A percentile compares a stretch with the other conserved stretches of the same genome.
phyloP scores from a whole-genome alignment of 164 flowering plant species.

The Chimonanthus salicifolius region DNA sequence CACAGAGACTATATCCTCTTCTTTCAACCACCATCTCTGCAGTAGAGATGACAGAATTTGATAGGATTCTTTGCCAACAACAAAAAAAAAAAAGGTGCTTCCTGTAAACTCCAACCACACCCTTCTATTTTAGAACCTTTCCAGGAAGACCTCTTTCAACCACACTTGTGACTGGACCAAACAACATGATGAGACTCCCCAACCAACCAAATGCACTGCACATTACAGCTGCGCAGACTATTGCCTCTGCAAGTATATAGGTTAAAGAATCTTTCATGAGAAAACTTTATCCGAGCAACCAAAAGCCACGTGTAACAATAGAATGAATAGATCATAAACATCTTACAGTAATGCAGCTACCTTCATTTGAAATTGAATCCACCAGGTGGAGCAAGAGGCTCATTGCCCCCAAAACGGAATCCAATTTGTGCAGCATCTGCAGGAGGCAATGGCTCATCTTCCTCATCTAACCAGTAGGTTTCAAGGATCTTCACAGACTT shows the following conservation, averaged over 20 bases:
- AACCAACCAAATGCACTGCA: background rate
- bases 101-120: background rate
- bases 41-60: too few relatives aligned
- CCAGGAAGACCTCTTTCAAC: conserved; percentile 11
- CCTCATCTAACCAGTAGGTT: conserved; percentile 75
- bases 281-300: background rate
- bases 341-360: conserved; percentile 5
- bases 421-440: conserved; percentile 48
- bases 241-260: background rate
- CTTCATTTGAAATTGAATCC: conserved; percentile 67
- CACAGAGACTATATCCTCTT: too few relatives aligned
- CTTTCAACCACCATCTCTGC: too few relatives aligned
- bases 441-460: conserved; percentile 44
- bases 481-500: conserved; percentile 72
- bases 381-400: conserved; percentile 47
- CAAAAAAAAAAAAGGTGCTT: background rate
- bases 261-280: background rate
- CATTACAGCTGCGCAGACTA: background rate
- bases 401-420: conserved; percentile 53
- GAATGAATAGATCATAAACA: too few relatives aligned
- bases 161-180: conserved; percentile 4
- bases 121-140: background rate
- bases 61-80: too few relatives aligned
- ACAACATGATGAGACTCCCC: background rate
- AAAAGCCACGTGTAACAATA: too few relatives aligned